Base-by-base conservation (phyloP, 768 basidiomycete genomes). In the Leccinum broughii region DNA sequence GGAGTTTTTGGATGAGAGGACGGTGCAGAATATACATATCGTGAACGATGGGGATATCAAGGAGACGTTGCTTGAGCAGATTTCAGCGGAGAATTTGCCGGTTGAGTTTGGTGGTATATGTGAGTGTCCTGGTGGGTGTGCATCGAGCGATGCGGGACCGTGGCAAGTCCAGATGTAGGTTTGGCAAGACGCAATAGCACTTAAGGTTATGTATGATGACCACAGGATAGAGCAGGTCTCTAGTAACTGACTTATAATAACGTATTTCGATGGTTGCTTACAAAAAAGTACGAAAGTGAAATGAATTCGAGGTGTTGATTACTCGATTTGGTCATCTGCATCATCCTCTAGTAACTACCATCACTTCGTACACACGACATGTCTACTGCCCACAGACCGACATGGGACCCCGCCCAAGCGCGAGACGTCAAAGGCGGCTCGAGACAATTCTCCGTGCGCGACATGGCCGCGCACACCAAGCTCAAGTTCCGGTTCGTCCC, bases 351-450 rank as follows among this genome's bases (percentile, higher is more conserved):
- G 0, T 13, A 20, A 5, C 9, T 10, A 15, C 26, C 39, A 54
- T 35, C n/a, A 28, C 54, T 26, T 28, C 34, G 6, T 37, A 35
- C 35, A 44, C 20, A 1, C 50, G 51, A 52, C 52, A 92, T 93
- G 92, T 93, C 92, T 56, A 94, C 91, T 79, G 92, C 92, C 4
- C 93, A 95, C 74, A 86, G 93, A 77, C 93, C 93, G 67, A 95
- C 93, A 85, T 98, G 95, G 95, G 92, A 95, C 65, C 96, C 96
- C 2, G 95, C 95, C 0, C 92, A 95, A 75, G 96, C 92, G 35
- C 86, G 87, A 67, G 93, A 97, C 76, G 88, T 93, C 62, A 93
- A 92, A 72, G 90, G 91, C 4, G 93, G 93, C 59, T 95, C 94
- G 55, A 86, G 93, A 60, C 93, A 96, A 70, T 94, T 88, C 78